phyloP scores from a whole-genome alignment of 2,329 filamentous ascomycete genomes.

The Simplicillium sp. region DNA sequence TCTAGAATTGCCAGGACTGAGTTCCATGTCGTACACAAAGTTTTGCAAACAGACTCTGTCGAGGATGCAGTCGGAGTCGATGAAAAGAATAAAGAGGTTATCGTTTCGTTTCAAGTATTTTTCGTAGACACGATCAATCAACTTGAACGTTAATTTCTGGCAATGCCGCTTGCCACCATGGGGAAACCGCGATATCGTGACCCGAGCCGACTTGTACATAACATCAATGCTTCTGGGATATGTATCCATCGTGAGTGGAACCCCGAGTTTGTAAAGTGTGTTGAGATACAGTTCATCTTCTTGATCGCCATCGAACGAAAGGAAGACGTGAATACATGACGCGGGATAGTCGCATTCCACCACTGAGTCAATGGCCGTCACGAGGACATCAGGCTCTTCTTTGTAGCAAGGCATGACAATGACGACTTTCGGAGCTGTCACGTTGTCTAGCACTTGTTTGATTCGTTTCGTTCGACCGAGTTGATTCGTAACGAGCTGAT shows the following conservation, averaged over 20 bases:
- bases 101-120: constrained; percentile 82
- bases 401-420: constrained; percentile 97
- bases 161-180: constrained; percentile 92
- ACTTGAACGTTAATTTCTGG: constrained; percentile 84
- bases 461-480: constrained; percentile 74
- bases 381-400: constrained; percentile 73
- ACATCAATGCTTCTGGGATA: constrained; percentile 91
- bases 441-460: constrained; percentile 74
- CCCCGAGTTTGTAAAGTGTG: constrained; percentile 76
- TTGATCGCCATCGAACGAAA: constrained; percentile 87
- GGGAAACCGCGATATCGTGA: constrained; percentile 85
- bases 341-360: constrained; percentile 91
- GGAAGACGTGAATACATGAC: constrained; percentile 85
- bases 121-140: constrained; percentile 87
- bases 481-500: constrained; percentile 80
- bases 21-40: constrained; percentile 97
- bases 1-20: constrained; percentile 82
- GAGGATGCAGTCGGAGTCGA: constrained; percentile 93
- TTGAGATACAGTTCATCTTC: constrained; percentile 84
- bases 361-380: constrained; percentile 83
- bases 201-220: constrained; percentile 67
- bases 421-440: constrained; percentile 84
- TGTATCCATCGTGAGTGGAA: constrained; percentile 63
- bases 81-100: constrained; percentile 91
- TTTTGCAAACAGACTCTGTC: constrained; percentile 90